These are phyloP conservation scores for Candida ortonii DNA, from an alignment of 805 yeast species.

Conservation along the genomic window DNA sequence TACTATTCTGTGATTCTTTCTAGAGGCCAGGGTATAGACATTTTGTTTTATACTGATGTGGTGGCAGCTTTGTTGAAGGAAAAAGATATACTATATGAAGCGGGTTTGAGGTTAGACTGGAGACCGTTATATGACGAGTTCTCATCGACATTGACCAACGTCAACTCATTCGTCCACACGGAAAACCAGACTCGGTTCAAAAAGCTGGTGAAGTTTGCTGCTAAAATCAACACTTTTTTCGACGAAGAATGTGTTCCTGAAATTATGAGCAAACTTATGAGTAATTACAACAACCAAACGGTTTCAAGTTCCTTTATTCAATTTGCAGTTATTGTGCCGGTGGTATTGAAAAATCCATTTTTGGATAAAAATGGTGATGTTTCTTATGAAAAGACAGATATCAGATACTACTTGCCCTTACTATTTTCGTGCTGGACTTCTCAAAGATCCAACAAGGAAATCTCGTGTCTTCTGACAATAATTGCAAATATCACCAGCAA, in stretches of 20 bases:
- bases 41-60: conserved; percentile 58
- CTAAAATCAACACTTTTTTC: conserved; percentile 54
- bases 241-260: conserved; percentile 44
- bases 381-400: conserved; percentile 26
- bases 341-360: conserved; percentile 31
- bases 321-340: conserved; percentile 54
- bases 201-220: conserved; percentile 50
- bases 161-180: conserved; percentile 47
- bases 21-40: conserved; percentile 65
- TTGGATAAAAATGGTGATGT: conserved; percentile 15
- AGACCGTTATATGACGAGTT: conserved; percentile 39
- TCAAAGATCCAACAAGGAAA: conserved; percentile 51
- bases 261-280: conserved; percentile 49
- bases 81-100: conserved; percentile 35
- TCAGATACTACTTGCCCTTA: conserved; percentile 55
- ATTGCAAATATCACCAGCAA: conserved; percentile 59
- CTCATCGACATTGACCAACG: conserved; percentile 39
- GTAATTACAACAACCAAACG: conserved; percentile 52
- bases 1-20: conserved; percentile 70
- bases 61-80: conserved; percentile 58
- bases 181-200: conserved; percentile 50
- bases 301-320: conserved; percentile 50
- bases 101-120: conserved; percentile 53
- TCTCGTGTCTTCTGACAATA: conserved; percentile 56
- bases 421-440: conserved; percentile 72